These are phyloP conservation scores for Bretschneidera sinensis DNA, from an alignment of 345 rosid species.

Conservation along the genomic window DNA sequence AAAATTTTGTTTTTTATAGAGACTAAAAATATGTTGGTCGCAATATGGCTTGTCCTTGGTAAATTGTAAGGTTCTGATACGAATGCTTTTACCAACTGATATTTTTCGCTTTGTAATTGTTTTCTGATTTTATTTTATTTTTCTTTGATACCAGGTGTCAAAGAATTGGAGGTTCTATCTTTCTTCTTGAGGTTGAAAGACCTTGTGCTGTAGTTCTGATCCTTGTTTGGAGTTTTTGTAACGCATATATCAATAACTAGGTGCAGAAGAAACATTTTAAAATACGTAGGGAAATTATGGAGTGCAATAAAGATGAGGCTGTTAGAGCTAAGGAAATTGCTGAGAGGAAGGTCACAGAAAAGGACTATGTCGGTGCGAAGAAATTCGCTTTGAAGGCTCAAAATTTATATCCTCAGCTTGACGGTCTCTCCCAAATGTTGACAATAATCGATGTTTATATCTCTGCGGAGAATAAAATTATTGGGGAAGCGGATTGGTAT, in stretches of 20 bases:
- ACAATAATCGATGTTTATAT: constrained; percentile 55
- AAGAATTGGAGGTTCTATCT: neutral
- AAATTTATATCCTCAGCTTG: constrained; percentile 63
- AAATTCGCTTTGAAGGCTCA: constrained; percentile 78
- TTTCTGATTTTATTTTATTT: neutral
- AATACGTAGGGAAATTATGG: constrained; percentile 38
- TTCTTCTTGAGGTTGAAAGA: constrained; percentile 11
- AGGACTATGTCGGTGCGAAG: constrained; percentile 66
- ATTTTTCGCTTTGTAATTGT: constrained; percentile 1
- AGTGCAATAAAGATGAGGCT: constrained; percentile 93
- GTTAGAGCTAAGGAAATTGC: constrained; percentile 81
- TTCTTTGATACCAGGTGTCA: constrained; percentile 25
- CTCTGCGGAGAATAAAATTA: constrained; percentile 54
- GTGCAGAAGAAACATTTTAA: constrained; percentile 12
- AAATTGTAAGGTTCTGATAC: neutral
- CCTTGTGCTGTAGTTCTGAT: neutral
- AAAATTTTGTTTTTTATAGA: neutral
- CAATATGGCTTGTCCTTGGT: neutral
- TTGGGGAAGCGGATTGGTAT: constrained; percentile 78
- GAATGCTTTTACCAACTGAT: neutral
- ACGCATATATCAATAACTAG: constrained; percentile 5
- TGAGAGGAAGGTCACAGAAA: constrained; percentile 64
- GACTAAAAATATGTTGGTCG: neutral
- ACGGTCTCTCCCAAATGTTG: constrained; percentile 61
- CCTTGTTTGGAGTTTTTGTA: constrained; percentile 8